Evolutionary conservation across 371 early-diverging fungal genomes (phyloP).

Genomic region (Rhizopus microsporus): DNA sequence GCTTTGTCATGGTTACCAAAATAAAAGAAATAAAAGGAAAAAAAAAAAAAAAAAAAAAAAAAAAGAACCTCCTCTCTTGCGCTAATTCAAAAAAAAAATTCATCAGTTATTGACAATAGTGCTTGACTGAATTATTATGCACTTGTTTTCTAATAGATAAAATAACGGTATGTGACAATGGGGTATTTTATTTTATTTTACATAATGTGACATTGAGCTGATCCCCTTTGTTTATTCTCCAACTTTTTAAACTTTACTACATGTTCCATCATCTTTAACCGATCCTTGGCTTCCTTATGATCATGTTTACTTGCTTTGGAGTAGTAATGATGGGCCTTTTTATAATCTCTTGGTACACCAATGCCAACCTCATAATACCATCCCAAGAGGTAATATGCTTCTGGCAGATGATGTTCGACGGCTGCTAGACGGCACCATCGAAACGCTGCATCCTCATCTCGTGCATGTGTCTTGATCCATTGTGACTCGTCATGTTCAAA

Average conservation of each 20-base stretch:
- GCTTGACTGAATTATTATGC: no score
- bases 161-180: no score
- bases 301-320: constrained; percentile 39
- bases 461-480: constrained; percentile 28
- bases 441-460: constrained; percentile 53
- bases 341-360: constrained; percentile 37
- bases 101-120: neutral
- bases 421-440: constrained; percentile 49
- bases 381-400: constrained; percentile 44
- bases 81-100: neutral
- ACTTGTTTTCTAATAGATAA: no score
- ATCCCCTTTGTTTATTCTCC: constrained; percentile 3
- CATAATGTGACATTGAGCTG: constrained; percentile 1
- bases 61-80: neutral
- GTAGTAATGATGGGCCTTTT: constrained; percentile 33
- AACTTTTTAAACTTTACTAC: constrained; percentile 17
- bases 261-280: constrained; percentile 13
- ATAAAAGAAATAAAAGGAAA: neutral
- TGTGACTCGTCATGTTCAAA: constrained; percentile 41
- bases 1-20: neutral
- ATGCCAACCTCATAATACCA: constrained; percentile 54
- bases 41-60: constrained; percentile 1
- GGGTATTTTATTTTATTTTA: neutral
- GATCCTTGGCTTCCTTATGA: constrained; percentile 18
- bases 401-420: constrained; percentile 26